A percentile compares a stretch with the other conserved stretches of the same genome.
Evolutionary conservation across 345 rosid genomes (phyloP).

Genomic region (Murraya paniculata): DNA sequence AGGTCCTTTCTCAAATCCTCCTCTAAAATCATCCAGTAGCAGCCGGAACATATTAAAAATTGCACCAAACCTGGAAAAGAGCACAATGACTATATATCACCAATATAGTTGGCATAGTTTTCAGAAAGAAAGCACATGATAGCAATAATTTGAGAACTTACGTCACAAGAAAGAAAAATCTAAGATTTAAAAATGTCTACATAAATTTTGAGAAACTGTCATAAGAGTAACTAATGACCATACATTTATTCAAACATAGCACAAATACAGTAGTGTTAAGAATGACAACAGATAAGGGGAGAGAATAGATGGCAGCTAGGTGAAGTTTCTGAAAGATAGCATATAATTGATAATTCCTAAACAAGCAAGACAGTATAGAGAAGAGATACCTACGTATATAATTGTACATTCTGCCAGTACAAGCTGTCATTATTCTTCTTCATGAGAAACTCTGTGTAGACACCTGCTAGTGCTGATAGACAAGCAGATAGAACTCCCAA

Average conservation of each 20-base stretch:
- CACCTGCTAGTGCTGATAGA: conserved; percentile 91
- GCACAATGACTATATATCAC: conserved; percentile 2
- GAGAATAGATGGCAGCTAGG: not conserved
- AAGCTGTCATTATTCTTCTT: conserved; percentile 91
- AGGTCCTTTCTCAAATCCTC: conserved; percentile 86
- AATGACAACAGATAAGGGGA: not conserved
- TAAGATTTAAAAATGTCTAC: not conserved
- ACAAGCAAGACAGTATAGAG: conserved; percentile 16
- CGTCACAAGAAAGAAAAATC: not conserved
- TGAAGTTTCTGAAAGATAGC: not conserved
- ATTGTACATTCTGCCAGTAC: conserved; percentile 94
- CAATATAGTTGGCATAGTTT: not conserved
- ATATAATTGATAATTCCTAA: not conserved
- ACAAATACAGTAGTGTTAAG: not conserved
- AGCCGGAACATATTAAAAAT: conserved; percentile 84
- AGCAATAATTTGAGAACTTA: not conserved
- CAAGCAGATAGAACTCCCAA: conserved; percentile 83
- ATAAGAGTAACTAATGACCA: not conserved
- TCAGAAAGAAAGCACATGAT: not conserved
- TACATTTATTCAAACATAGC: not conserved
- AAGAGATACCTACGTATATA: conserved; percentile 81
- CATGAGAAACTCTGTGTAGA: conserved; percentile 94
- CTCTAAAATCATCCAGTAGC: conserved; percentile 78
- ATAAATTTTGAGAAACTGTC: not conserved
- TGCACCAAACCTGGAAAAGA: conserved; percentile 61